Percentiles rank a stretch among this genome's conserved stretches.
Conservation (phyloP, 805 yeast genomes). For the Candida multigemmis region DNA sequence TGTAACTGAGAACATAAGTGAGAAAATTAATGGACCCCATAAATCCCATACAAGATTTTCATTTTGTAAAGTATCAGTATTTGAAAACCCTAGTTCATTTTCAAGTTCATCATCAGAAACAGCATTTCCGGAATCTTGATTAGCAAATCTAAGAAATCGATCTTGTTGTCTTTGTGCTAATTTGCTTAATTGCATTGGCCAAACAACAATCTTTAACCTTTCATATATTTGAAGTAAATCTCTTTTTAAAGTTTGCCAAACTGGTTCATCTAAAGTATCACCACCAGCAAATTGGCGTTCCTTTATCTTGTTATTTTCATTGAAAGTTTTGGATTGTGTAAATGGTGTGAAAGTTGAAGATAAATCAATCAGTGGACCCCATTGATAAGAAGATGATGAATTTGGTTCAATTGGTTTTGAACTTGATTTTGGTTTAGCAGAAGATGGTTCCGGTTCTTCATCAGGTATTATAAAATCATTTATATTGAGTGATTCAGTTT, state of each 20-base stretch:
- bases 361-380: slow-evolving; percentile 21
- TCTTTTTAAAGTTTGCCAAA: slow-evolving; percentile 40
- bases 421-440: background rate
- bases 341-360: slow-evolving; percentile 27
- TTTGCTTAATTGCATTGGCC: slow-evolving; percentile 33
- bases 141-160: slow-evolving; percentile 24
- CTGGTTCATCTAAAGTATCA: slow-evolving; percentile 67
- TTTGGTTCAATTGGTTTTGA: background rate
- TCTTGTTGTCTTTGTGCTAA: slow-evolving; percentile 27
- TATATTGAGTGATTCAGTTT: slow-evolving; percentile 7
- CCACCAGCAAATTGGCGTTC: slow-evolving; percentile 58
- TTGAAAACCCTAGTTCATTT: slow-evolving; percentile 16
- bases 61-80: slow-evolving; percentile 8
- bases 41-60: slow-evolving; percentile 47
- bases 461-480: slow-evolving; percentile 31
- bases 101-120: slow-evolving; percentile 22
- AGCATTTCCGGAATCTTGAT: slow-evolving; percentile 22
- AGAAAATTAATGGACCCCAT: slow-evolving; percentile 67
- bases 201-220: slow-evolving; percentile 28
- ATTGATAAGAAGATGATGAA: no score
- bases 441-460: slow-evolving; percentile 12
- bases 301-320: slow-evolving; percentile 15
- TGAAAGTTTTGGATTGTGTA: slow-evolving; percentile 9
- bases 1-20: slow-evolving; percentile 44
- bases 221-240: slow-evolving; percentile 27